Evolutionary conservation across 2,329 filamentous ascomycete species (phyloP), one percentile per base, ranked within the genome.

Genomic region (Colletotrichum musicola): DNA sequence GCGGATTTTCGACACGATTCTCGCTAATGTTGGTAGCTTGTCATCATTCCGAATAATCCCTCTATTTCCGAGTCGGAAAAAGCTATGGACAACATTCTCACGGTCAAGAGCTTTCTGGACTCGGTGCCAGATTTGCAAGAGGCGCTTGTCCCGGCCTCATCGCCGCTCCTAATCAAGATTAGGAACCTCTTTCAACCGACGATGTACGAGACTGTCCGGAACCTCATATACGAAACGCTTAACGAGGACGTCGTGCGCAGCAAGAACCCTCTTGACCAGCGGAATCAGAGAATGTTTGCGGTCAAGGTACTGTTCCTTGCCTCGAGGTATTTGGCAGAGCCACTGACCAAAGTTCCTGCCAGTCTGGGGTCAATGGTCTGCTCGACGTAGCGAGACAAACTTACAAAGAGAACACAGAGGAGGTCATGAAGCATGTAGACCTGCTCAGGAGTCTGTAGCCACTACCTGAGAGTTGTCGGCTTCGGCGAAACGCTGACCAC

Each of bases 201-300:
- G 16, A 87, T 89, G 16, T 86, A 92, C 5, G 81, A 83, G 18
- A 83, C 85, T 1, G 86, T 95, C 3, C 82, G 90, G 51, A 81
- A 86, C 2, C 80, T 92, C 1, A 94, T 99, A 59, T 81, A 87
- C 51, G 81, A 84, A 14, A 88, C 88, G 0, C 90, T 99, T 72
- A 96, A 98, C 71, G 87, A 92, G 9, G 93, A 97, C 76, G 93
- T 94, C 0, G 88, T 86, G 0, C 97, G 92, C 73, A 92, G 93
- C 67, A 93, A 87, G 54, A 89, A 91, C 22, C 92, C 96, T 0
- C 84, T 98, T 4, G 95, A 98, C 70, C 84, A 97, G 64, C 88
- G 95, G 14, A 97, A 98, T 70, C 95, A 98, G 76, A 86, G 95
- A 71, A 93, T 92, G 0, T 98, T 97, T 81, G 95, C 95, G 22